phyloP scores from a whole-genome alignment of 805 yeast species.

The Candida piceae region DNA sequence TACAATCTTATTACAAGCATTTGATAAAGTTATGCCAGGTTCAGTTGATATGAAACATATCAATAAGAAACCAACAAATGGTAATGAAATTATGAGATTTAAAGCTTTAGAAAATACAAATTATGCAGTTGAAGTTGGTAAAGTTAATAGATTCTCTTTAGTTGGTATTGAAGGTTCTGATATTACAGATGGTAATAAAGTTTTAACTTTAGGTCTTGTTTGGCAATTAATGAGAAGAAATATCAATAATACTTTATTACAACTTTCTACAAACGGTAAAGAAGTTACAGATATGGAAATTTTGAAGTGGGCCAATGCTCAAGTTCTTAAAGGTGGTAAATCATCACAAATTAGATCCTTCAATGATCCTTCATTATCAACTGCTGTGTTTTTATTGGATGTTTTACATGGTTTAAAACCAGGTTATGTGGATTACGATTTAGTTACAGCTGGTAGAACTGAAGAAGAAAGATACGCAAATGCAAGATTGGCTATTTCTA shows the following conservation, averaged over 20 bases:
- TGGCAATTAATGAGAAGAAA: slow-evolving; percentile 99
- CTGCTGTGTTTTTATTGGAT: slow-evolving; percentile 80
- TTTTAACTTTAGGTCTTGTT: slow-evolving; percentile 85
- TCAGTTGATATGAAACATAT: slow-evolving; percentile 73
- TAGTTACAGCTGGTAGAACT: slow-evolving; percentile 73
- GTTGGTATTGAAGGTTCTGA: slow-evolving; percentile 99
- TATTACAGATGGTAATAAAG: slow-evolving; percentile 87
- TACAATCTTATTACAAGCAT: slow-evolving; percentile 81
- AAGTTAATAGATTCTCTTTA: slow-evolving; percentile 83
- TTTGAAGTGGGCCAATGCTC: slow-evolving; percentile 88
- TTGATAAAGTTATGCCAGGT: slow-evolving; percentile 93
- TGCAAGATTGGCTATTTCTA: slow-evolving; percentile 95
- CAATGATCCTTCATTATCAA: slow-evolving; percentile 72
- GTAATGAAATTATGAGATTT: slow-evolving; percentile 77
- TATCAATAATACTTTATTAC: slow-evolving; percentile 76
- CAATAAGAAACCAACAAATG: slow-evolving; percentile 76
- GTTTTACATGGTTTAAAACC: slow-evolving; percentile 92
- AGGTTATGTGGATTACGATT: slow-evolving; percentile 93
- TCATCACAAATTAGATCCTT: slow-evolving; percentile 69
- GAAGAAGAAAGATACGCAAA: slow-evolving; percentile 89
- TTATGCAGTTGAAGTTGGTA: slow-evolving; percentile 96
- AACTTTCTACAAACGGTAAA: slow-evolving; percentile 65
- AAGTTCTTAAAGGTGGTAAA: slow-evolving; percentile 83
- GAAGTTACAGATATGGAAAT: slow-evolving; percentile 82
- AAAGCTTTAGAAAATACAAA: slow-evolving; percentile 97